Conservation (phyloP, 2,329 filamentous ascomycete species). For the Didymella lethalis region DNA sequence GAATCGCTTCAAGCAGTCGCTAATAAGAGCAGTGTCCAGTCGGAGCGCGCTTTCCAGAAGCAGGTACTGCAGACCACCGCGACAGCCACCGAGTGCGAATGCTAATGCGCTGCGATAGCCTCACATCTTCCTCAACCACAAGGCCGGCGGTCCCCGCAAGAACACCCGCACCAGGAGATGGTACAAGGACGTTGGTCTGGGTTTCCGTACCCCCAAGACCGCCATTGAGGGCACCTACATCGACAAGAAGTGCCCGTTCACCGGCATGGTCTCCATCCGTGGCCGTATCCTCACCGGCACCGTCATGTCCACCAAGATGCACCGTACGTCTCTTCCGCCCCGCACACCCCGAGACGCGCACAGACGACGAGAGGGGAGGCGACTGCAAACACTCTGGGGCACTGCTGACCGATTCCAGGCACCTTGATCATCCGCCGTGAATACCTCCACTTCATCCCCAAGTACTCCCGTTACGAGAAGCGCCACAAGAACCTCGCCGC, state of each 20-base stretch:
- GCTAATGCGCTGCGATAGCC: constrained; percentile 68
- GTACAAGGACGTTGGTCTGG: constrained; percentile 99
- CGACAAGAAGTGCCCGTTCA: constrained; percentile 99
- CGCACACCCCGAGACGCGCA: no score
- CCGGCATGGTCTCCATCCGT: constrained; percentile 98
- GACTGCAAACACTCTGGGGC: no score
- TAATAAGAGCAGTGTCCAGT: constrained; percentile 86
- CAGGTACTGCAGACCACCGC: constrained; percentile 44
- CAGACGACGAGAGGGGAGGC: no score
- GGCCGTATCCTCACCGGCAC: constrained; percentile 99
- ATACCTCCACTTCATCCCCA: constrained; percentile 99
- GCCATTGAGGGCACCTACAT: constrained; percentile 99
- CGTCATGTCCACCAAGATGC: constrained; percentile 99
- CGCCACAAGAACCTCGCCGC: constrained; percentile 99
- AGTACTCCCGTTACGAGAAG: constrained; percentile 99
- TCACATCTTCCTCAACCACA: constrained; percentile 99
- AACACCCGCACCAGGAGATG: constrained; percentile 72
- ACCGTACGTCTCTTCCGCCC: constrained; percentile 65
- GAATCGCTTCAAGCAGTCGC: constrained; percentile 22
- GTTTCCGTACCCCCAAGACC: constrained; percentile 97
- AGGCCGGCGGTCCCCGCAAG: constrained; percentile 73
- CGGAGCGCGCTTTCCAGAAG: constrained; percentile 99
- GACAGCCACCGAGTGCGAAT: constrained; percentile 27
- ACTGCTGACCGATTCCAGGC: constrained; percentile 35
- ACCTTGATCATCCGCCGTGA: constrained; percentile 99